Evolutionary conservation across 192 early-diverging fungal species (phyloP).

Genomic region (Coemansia sp.): DNA sequence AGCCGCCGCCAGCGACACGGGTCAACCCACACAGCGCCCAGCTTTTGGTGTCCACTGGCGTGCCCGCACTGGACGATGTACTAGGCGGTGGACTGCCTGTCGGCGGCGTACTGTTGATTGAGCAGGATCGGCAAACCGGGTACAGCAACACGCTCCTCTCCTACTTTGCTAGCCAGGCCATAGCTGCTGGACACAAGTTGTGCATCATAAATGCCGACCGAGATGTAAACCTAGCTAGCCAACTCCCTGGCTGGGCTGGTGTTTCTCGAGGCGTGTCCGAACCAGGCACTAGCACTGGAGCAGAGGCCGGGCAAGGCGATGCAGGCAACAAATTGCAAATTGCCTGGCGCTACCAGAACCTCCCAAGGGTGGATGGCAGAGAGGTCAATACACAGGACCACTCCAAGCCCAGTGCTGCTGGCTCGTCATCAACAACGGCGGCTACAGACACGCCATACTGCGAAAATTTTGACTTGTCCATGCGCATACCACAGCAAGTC

Average conservation of each 20-base stretch:
- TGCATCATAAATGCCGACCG: constrained; percentile 70
- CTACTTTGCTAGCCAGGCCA: constrained; percentile 86
- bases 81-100: constrained; percentile 85
- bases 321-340: constrained; percentile 74
- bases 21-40: constrained; percentile 76
- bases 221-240: constrained; percentile 56
- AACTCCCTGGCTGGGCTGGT: constrained; percentile 49
- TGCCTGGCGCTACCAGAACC: constrained; percentile 90
- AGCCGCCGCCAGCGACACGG: constrained; percentile 67
- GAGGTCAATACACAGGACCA: background rate
- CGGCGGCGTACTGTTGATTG: constrained; percentile 72
- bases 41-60: constrained; percentile 76
- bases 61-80: constrained; percentile 82
- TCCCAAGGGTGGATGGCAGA: constrained; percentile 54
- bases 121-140: constrained; percentile 75
- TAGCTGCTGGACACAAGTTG: constrained; percentile 71
- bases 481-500: constrained; percentile 60
- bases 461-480: constrained; percentile 83
- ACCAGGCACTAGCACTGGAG: background rate
- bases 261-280: constrained; percentile 6
- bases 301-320: constrained; percentile 16
- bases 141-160: constrained; percentile 77
- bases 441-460: constrained; percentile 62
- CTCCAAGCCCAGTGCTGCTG: background rate
- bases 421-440: background rate